Evolutionary conservation across 2,329 filamentous ascomycete species (phyloP), one percentile per base, ranked within the genome.

Genomic region (Pseudocercospora macadamiae): DNA sequence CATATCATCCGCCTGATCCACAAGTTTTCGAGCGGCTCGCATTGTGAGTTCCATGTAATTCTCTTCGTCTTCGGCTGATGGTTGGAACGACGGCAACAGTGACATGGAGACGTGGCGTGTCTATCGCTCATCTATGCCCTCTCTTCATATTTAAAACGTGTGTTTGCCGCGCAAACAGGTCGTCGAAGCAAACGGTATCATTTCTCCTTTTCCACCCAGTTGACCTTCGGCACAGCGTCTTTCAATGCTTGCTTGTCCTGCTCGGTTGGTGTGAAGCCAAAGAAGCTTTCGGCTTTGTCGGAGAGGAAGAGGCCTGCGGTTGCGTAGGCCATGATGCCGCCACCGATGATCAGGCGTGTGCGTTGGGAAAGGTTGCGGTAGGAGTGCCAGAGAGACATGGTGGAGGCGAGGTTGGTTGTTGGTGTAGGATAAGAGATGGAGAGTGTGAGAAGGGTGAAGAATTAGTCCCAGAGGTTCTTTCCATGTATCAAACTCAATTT

Each of bases 301-400:
- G 89, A 86, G 16, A 90, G 71, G 71, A 88, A 87, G n/a, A 95
- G 81, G 14, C 91, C 93, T 37, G 86, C 77, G 37, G 80, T 77
- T 12, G 90, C 91, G 85, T 91, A 96, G 30, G 84, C 84, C 70
- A 96, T 85, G 65, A 96, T 76, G 67, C 86, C 89, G 49, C 86
- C 73, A 66, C 93, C 93, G 63, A 96, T 81, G 48, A 87, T 76
- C 39, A 90, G 76, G 57, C 89, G 89, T 21, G 89, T 88, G 66
- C 84, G 87, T 16, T 88, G 83, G 3, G 87, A 78, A 54, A 96
- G 86, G 67, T 83, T 85, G 71, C 83, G 87, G 79, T 92, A 96
- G 53, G 86, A 70, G 32, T 53, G 54, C 53, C 53, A 60, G 54
- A 60, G 58, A 14, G 58, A 54, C 58, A 60, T 60, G 23, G 10